A percentile compares a stretch with the other conserved stretches of the same genome.
These are phyloP conservation scores for Komagataella pseudopastoris DNA, from an alignment of 805 yeast genomes.

Conservation along the genomic window DNA sequence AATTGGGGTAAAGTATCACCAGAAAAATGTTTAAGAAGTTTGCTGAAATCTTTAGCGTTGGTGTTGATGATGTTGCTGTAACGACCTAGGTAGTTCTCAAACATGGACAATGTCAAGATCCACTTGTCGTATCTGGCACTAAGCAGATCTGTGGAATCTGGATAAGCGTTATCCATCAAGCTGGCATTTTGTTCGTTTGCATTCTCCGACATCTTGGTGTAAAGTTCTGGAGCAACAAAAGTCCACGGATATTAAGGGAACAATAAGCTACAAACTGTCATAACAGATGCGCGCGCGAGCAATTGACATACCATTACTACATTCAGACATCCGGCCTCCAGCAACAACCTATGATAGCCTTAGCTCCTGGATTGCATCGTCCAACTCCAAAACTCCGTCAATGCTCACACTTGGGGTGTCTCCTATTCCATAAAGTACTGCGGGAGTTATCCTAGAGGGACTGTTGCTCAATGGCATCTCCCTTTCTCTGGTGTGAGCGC, in stretches of 20 bases:
- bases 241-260: background rate
- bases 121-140: conserved; percentile 15
- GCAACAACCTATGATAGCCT: background rate
- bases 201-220: conserved; percentile 1
- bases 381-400: background rate
- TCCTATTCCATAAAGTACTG: conserved; percentile 6
- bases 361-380: background rate
- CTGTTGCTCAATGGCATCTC: background rate
- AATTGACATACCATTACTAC: no score
- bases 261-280: background rate
- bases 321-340: background rate
- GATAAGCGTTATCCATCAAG: conserved; percentile 7
- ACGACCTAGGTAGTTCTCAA: conserved; percentile 13
- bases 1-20: conserved; percentile 14
- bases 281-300: no score
- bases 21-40: conserved; percentile 9
- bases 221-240: background rate
- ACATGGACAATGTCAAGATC: conserved; percentile 9
- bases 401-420: conserved; percentile 6
- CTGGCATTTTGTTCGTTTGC: background rate
- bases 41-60: conserved; percentile 12
- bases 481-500: background rate
- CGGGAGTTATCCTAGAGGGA: conserved; percentile 3
- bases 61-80: conserved; percentile 11
- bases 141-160: conserved; percentile 15